phyloP scores from a whole-genome alignment of 306 rosid genomes.

The Quercus berberidifolia region DNA sequence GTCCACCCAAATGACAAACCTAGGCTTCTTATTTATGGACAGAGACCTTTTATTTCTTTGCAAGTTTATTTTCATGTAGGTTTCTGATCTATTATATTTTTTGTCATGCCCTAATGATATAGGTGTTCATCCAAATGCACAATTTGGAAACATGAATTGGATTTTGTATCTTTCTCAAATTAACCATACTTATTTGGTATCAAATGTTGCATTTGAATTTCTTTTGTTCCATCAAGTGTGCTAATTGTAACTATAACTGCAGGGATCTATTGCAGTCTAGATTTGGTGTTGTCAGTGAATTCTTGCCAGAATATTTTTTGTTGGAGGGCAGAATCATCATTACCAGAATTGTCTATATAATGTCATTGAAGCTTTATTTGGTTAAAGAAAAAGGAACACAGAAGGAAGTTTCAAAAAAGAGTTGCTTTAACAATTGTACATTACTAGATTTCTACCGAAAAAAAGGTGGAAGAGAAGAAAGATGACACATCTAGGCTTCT shows the following conservation, averaged over 20 bases:
- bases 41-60: background rate
- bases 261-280: background rate
- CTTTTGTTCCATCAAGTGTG: background rate
- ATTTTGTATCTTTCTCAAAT: background rate
- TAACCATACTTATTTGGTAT: background rate
- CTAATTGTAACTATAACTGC: background rate
- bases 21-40: background rate
- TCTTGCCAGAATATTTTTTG: background rate
- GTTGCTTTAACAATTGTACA: background rate
- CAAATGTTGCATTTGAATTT: background rate
- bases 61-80: background rate
- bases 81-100: background rate
- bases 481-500: background rate
- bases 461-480: background rate
- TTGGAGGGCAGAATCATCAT: slow-evolving; percentile 4
- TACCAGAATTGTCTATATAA: background rate
- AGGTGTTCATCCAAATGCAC: background rate
- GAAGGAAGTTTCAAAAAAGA: background rate
- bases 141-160: background rate
- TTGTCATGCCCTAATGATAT: background rate
- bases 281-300: slow-evolving; percentile 6
- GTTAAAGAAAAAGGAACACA: background rate
- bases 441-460: background rate
- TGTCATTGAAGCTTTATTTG: background rate
- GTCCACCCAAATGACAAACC: background rate